Percentiles rank a stretch among this genome's conserved stretches.
These are phyloP conservation scores for Plectosphaerella sp. DNA, from an alignment of 2,329 filamentous ascomycete species.

Conservation along the genomic window DNA sequence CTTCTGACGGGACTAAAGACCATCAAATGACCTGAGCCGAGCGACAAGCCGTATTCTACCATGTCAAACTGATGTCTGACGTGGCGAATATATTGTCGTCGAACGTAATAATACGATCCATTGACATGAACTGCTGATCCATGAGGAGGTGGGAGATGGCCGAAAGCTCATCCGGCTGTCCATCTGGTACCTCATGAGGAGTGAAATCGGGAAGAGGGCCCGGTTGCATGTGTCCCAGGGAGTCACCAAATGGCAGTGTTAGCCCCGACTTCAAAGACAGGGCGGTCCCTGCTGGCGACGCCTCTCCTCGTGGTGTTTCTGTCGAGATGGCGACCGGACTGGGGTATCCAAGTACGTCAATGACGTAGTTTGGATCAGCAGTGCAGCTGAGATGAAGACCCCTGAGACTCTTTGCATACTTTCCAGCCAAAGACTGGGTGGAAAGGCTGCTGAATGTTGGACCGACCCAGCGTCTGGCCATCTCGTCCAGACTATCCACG, in stretches of 20 bases:
- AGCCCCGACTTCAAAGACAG: too few relatives aligned
- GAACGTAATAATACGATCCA: conserved; percentile 29
- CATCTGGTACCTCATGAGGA: conserved; percentile 2
- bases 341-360: conserved; percentile 15
- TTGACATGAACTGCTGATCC: conserved; percentile 24
- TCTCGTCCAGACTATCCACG: conserved; percentile 21
- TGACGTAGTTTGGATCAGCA: conserved; percentile 5
- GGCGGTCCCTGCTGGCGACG: not conserved
- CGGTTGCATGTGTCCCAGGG: not conserved
- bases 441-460: conserved; percentile 3
- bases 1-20: too few relatives aligned
- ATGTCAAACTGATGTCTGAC: not conserved
- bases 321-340: not conserved
- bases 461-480: conserved; percentile 22
- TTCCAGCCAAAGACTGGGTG: conserved; percentile 12
- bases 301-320: not conserved
- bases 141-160: conserved; percentile 24
- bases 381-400: conserved; percentile 9
- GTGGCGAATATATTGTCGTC: conserved; percentile 27
- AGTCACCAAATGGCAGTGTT: not conserved
- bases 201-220: not conserved
- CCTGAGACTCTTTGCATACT: conserved; percentile 14
- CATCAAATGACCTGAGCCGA: too few relatives aligned
- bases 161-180: conserved; percentile 18
- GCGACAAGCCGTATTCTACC: not conserved